Evolutionary conservation across 495 filamentous ascomycete species (phyloP), one percentile per base, ranked within the genome.

Genomic region (Hypomontagnella monticulosa): DNA sequence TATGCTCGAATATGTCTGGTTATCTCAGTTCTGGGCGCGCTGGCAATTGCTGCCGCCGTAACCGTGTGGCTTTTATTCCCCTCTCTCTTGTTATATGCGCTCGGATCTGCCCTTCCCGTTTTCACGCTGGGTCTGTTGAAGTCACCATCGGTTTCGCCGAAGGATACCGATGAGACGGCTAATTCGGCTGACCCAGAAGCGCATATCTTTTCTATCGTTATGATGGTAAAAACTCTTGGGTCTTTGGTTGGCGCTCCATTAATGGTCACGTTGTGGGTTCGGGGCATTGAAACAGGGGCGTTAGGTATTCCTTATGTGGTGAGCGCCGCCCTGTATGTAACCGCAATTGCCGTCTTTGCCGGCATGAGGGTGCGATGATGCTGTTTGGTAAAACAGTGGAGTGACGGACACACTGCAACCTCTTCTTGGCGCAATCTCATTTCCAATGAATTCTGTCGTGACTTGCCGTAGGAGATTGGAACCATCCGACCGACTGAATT

Each of bases 151-250:
- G 63, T 79, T 23, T 64, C 66, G 14, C 72, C 69, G 10, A 59
- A 46, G 12, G 18, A 49, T n/a, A 37, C 38, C 1, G 63, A 74
- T 6, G 32, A 23, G n/a, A 30, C 33, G 11, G 18, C 51, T n/a
- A 66, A 46, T 6, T 34, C 42, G 10, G 37, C 49, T 10, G 58
- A 68, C 23, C 62, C 73, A 20, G 63, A 75, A 58, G 70, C 67
- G 15, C 77, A 76, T 40, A 65, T 81, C 15, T 79, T 80, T 53
- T 80, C 79, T 15, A 75, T 80, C 32, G 77, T 79, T 12, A 81
- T 81, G 79, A 70, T 81, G 66, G 73, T 79, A 1, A 75, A 75
- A 60, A 77, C 77, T n/a, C 63, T 79, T 0, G 79, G 78, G 8
- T 73, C 76, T 27, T 48, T 81, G 30, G 49, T 80, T 1, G 79